Percentiles rank a stretch among this genome's conserved stretches.
These are phyloP conservation scores for Heliamphora pulchella DNA, from an alignment of 179 eudicot genomes.

Conservation along the genomic window DNA sequence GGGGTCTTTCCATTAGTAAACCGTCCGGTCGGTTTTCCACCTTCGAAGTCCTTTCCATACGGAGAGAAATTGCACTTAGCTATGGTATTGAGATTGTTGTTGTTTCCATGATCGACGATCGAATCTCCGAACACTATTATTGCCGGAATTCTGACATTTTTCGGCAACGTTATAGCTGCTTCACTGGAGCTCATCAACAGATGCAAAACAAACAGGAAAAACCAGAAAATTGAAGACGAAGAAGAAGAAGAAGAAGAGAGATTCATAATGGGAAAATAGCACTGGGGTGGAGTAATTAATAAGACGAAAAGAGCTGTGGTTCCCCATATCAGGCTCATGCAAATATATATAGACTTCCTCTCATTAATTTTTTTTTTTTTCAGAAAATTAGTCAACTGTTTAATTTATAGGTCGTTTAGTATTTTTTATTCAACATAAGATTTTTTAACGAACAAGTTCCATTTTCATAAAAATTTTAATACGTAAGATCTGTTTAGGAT, in stretches of 20 bases:
- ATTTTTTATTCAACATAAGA: no score
- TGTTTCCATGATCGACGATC: conserved; percentile 47
- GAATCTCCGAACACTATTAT: conserved; percentile 45
- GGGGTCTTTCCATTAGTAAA: conserved; percentile 50
- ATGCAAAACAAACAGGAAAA: neutral
- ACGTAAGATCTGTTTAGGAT: no score
- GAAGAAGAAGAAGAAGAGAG: neutral
- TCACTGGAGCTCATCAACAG: neutral
- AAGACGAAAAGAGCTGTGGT: no score
- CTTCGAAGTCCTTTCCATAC: conserved; percentile 44
- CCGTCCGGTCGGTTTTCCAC: conserved; percentile 41
- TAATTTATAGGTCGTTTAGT: no score
- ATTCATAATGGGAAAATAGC: neutral
- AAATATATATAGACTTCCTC: no score
- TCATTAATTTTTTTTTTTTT: no score
- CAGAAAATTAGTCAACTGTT: no score
- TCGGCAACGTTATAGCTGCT: conserved; percentile 16
- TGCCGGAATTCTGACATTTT: conserved; percentile 31
- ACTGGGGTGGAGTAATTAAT: no score
- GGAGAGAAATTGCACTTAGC: conserved; percentile 34
- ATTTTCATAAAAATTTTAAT: no score
- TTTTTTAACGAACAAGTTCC: no score
- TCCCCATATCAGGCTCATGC: no score
- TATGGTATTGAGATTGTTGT: conserved; percentile 28
- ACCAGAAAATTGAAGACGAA: neutral